Percentiles rank a stretch among this genome's conserved stretches.
Conservation (phyloP, 805 yeast genomes). For the Kodamaea laetipori region DNA sequence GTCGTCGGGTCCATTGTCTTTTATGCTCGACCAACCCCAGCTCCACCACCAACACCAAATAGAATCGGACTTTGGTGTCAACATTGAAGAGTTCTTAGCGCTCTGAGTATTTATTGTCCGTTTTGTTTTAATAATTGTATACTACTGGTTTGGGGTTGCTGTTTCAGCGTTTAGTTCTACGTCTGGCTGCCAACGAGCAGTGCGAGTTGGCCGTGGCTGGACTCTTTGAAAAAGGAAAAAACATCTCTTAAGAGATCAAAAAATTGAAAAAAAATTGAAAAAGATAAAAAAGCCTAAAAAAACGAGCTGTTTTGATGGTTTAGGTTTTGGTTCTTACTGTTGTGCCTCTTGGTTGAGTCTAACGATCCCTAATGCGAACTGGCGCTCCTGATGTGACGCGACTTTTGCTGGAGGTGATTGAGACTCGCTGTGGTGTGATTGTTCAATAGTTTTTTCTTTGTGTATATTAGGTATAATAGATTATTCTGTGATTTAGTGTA, state of each 20-base stretch:
- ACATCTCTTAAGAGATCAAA: neutral
- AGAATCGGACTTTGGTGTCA: conserved; percentile 22
- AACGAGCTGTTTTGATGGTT: conserved; percentile 16
- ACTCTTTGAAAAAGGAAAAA: neutral
- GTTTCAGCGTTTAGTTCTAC: conserved; percentile 11
- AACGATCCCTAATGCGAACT: conserved; percentile 7
- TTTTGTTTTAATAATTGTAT: conserved; percentile 16
- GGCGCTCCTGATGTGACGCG: conserved; percentile 18
- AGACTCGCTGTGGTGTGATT: neutral
- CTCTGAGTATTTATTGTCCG: conserved; percentile 20
- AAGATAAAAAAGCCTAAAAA: conserved; percentile 16
- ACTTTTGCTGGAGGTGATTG: conserved; percentile 10
- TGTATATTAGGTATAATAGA: conserved; percentile 10
- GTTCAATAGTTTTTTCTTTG: neutral
- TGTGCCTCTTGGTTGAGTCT: conserved; percentile 6
- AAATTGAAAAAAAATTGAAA: conserved; percentile 11
- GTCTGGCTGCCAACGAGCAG: neutral
- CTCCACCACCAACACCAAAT: conserved; percentile 13
- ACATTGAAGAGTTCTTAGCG: conserved; percentile 36
- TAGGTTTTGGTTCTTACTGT: conserved; percentile 9
- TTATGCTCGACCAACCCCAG: conserved; percentile 14
- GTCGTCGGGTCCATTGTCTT: conserved; percentile 13
- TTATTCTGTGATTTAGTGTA: neutral
- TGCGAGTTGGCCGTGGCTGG: too few species aligned
- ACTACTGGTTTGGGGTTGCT: conserved; percentile 10